These are phyloP conservation scores for Primulina tabacum DNA, from an alignment of 257 asterid genomes.

Conservation along the genomic window DNA sequence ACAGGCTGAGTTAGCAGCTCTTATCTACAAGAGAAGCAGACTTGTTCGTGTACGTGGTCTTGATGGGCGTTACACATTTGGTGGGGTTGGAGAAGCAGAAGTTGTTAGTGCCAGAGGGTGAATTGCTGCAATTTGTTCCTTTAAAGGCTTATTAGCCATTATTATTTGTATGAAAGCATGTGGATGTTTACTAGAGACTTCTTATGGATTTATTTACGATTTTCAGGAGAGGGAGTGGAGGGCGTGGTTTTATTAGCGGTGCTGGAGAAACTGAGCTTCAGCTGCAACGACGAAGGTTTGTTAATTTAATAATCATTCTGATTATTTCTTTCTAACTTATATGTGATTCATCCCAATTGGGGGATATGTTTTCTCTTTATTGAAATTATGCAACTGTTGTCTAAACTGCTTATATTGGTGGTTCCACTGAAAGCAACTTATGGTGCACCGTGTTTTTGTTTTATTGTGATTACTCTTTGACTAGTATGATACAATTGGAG, in stretches of 20 bases:
- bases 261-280: conserved; percentile 99
- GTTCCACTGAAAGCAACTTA: not conserved
- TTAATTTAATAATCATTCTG: conserved; percentile 18
- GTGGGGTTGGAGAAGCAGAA: conserved; percentile 79
- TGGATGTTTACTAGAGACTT: conserved; percentile 4
- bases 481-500: not conserved
- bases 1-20: conserved; percentile 97
- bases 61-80: conserved; percentile 80
- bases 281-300: conserved; percentile 90
- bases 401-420: not conserved
- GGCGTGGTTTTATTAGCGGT: conserved; percentile 95
- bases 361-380: not conserved
- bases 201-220: conserved; percentile 26
- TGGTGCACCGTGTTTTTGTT: not conserved
- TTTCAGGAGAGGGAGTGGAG: conserved; percentile 99
- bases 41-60: conserved; percentile 89
- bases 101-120: conserved; percentile 99
- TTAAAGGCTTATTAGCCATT: conserved; percentile 16
- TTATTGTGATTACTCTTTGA: not conserved
- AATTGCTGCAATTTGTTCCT: conserved; percentile 29
- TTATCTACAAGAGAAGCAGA: conserved; percentile 88
- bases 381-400: not conserved
- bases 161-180: conserved; percentile 7
- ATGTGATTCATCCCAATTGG: not conserved
- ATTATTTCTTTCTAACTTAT: conserved; percentile 8